Percentiles rank a stretch among this genome's conserved stretches.
Conservation (phyloP, 139 green algal genomes). For the Helicosporidium sp. region DNA sequence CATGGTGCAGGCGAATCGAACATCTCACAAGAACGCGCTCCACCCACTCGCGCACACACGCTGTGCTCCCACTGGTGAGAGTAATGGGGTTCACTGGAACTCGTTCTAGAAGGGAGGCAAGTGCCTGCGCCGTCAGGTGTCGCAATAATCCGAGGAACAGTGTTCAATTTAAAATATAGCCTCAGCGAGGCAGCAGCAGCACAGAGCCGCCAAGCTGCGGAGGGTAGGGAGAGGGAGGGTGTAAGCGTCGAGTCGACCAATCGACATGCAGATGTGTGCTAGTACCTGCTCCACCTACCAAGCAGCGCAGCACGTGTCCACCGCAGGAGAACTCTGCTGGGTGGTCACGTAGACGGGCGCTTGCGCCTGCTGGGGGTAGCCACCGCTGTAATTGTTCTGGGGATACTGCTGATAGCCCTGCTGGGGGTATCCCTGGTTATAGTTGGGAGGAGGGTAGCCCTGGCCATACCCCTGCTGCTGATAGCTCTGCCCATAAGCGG, state of each 20-base stretch:
- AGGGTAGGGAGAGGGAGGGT: not conserved
- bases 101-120: too few species aligned
- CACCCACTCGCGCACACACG: too few species aligned
- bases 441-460: not conserved
- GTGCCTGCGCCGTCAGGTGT: too few species aligned
- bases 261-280: too few species aligned
- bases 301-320: not conserved
- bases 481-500: too few species aligned
- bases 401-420: not conserved
- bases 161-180: not conserved
- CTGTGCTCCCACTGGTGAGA: too few species aligned
- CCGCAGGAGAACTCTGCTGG: not conserved
- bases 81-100: too few species aligned
- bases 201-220: constrained; percentile 8
- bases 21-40: too few species aligned
- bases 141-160: too few species aligned
- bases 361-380: not conserved
- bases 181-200: constrained; percentile 12
- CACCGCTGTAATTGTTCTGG: not conserved
- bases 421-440: not conserved
- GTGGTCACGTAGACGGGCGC: constrained; percentile 8
- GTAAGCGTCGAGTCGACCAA: too few species aligned
- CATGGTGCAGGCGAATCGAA: too few species aligned
- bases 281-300: constrained; percentile 1
- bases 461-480: not conserved